These are phyloP conservation scores for Rosa multiflora DNA, from an alignment of 306 rosid genomes.

Conservation along the genomic window DNA sequence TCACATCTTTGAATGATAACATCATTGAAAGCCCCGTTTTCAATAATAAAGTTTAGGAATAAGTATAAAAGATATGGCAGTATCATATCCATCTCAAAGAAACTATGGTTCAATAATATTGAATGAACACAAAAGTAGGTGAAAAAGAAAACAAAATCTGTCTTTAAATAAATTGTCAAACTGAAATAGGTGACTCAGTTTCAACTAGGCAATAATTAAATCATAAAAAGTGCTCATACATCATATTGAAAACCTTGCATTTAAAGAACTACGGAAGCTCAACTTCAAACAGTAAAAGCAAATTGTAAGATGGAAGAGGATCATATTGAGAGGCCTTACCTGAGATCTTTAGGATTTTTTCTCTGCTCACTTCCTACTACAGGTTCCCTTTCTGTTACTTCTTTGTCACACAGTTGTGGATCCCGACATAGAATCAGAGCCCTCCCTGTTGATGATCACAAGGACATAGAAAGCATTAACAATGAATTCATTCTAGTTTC, in stretches of 20 bases:
- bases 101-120: neutral
- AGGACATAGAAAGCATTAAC: constrained; percentile 14
- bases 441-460: constrained; percentile 48
- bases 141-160: neutral
- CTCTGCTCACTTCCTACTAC: constrained; percentile 35
- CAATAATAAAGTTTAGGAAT: neutral
- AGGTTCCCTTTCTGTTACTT: constrained; percentile 41
- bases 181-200: neutral
- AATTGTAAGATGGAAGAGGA: constrained; percentile 19
- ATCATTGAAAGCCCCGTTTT: neutral
- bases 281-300: constrained; percentile 6
- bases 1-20: neutral
- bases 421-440: constrained; percentile 35
- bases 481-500: neutral
- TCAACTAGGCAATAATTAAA: neutral
- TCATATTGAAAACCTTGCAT: neutral
- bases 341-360: constrained; percentile 30
- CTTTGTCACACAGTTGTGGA: constrained; percentile 30
- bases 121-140: neutral
- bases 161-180: neutral
- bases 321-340: constrained; percentile 39
- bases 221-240: neutral
- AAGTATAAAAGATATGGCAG: neutral
- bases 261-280: neutral
- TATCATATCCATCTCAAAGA: neutral